Conservation (phyloP, 176 grass and related monocot genomes). For the Avena sativa region DNA sequence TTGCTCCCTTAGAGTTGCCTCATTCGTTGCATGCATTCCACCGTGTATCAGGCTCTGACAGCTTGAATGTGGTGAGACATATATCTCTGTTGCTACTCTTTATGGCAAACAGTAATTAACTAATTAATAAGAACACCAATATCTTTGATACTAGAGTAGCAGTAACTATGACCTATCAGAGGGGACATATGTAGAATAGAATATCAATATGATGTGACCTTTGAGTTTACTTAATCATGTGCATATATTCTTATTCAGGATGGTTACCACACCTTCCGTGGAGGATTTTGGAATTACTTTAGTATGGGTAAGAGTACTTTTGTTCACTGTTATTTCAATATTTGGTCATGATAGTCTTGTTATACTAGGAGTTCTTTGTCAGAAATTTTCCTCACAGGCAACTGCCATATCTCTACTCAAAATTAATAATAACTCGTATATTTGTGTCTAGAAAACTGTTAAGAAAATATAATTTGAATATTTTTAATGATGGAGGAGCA, state of each 20-base stretch:
- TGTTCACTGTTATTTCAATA: background rate
- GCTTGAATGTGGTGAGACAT: conserved; percentile 79
- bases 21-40: conserved; percentile 91
- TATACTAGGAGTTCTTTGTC: too few species aligned
- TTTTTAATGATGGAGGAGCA: too few species aligned
- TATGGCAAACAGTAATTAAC: background rate
- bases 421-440: too few species aligned
- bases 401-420: too few species aligned
- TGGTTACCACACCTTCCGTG: too few species aligned
- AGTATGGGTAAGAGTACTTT: background rate
- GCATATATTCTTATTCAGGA: background rate
- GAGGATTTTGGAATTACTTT: too few species aligned
- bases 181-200: background rate
- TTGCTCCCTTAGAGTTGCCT: conserved; percentile 87
- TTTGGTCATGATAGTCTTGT: too few species aligned
- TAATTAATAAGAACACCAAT: too few species aligned
- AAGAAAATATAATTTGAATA: too few species aligned
- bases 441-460: too few species aligned
- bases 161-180: background rate
- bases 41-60: conserved; percentile 68
- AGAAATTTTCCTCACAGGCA: too few species aligned
- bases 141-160: too few species aligned
- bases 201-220: background rate
- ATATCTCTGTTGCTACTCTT: conserved; percentile 37
- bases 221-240: conserved; percentile 31